Percentiles rank a stretch among this genome's conserved stretches.
These are phyloP conservation scores for Cydonia oblonga DNA, from an alignment of 331 rosid species.

Conservation along the genomic window DNA sequence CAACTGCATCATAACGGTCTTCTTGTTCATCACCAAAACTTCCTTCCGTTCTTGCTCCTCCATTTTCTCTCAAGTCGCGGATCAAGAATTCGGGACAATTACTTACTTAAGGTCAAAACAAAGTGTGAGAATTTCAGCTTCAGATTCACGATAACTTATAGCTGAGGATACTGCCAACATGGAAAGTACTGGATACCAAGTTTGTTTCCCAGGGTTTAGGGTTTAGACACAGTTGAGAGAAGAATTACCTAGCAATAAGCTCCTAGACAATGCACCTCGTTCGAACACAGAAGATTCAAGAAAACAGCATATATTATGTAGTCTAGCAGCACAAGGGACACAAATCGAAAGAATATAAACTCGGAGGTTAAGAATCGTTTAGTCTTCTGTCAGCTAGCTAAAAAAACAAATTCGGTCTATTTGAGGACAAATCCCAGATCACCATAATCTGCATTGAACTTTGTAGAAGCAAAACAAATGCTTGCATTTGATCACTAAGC, in stretches of 20 bases:
- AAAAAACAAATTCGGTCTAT: not conserved
- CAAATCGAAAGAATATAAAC: not conserved
- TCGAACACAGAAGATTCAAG: not conserved
- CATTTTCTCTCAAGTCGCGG: not conserved
- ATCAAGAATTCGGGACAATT: not conserved
- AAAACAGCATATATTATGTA: not conserved
- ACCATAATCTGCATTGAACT: not conserved
- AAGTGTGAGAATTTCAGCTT: not conserved
- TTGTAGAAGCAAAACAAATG: not conserved
- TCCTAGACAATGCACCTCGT: not conserved
- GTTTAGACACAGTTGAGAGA: not conserved
- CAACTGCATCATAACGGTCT: slow-evolving; percentile 18
- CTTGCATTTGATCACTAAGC: not conserved
- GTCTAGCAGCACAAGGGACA: not conserved
- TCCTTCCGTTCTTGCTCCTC: not conserved
- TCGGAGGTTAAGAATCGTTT: not conserved
- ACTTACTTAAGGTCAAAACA: not conserved
- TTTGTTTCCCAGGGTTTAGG: not conserved
- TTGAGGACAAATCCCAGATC: not conserved
- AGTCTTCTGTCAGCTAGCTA: not conserved
- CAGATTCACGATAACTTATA: not conserved
- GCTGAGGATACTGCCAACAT: not conserved
- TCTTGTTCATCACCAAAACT: slow-evolving; percentile 9
- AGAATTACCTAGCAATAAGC: not conserved
- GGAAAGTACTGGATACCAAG: not conserved